phyloP scores from a whole-genome alignment of 495 filamentous ascomycete genomes.

The Terfezia claveryi region DNA sequence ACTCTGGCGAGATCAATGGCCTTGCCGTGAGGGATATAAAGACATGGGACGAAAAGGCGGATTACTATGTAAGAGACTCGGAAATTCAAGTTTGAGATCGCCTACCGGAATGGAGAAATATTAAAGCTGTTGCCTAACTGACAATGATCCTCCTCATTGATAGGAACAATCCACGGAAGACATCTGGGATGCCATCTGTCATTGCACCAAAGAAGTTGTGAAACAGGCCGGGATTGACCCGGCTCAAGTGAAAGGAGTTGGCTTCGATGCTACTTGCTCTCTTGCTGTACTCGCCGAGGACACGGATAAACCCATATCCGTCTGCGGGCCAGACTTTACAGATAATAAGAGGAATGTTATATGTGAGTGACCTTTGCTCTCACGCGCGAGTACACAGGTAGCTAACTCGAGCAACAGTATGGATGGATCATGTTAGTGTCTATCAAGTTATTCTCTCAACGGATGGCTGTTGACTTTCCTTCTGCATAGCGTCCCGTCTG shows the following conservation, averaged over 20 bases:
- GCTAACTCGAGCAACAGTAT: constrained; percentile 10
- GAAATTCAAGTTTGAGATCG: not conserved
- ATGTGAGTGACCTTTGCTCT: constrained; percentile 7
- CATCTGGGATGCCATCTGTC: constrained; percentile 82
- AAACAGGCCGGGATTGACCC: constrained; percentile 56
- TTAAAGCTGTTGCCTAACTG: not conserved
- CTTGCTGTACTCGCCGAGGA: constrained; percentile 72
- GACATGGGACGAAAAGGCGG: constrained; percentile 77
- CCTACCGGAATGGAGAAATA: no score
- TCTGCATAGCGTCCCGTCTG: constrained; percentile 51
- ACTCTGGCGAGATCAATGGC: constrained; percentile 75
- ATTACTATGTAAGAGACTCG: constrained; percentile 47
- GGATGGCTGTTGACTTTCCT: no score
- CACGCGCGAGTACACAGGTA: not conserved
- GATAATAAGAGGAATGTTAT: constrained; percentile 16
- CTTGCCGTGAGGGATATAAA: constrained; percentile 78
- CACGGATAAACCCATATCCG: constrained; percentile 69
- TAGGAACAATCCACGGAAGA: constrained; percentile 96
- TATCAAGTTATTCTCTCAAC: not conserved
- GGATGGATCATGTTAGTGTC: constrained; percentile 19
- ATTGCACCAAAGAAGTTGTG: constrained; percentile 55
- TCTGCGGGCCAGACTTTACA: constrained; percentile 68
- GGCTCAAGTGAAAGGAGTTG: constrained; percentile 56
- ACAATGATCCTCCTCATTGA: not conserved
- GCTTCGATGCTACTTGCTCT: constrained; percentile 95